Evolutionary conservation across 1,284 basidiomycete species (phyloP), one percentile per base, ranked within the genome.

Genomic region (Phellopilus nigrolimitatus): DNA sequence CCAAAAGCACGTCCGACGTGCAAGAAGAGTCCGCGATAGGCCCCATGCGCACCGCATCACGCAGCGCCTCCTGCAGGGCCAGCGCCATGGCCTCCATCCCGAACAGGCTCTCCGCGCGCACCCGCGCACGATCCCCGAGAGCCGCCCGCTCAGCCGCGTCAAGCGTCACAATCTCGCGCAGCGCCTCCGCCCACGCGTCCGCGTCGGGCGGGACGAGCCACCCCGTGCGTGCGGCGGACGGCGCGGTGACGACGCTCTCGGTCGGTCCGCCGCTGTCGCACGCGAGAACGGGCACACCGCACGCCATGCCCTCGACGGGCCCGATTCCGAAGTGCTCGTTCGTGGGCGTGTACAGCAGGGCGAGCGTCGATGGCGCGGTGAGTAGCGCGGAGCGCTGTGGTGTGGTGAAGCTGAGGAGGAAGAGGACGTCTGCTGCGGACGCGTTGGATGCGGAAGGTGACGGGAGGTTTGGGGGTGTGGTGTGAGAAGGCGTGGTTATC

Each of bases 251-350:
- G 17, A 97, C 71, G 40, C 88, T 95, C 69, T 99, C 95, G 0
- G 83, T 88, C 1, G 97, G 95, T 0, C 95, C 95, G 28, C 97
- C 95, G 46, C 80, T 88, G 65, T 94, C 75, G 59, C 88, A 91
- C 0, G 94, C 94, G 4, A 99, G 68, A 0, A 99, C 89, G 0
- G 94, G 93, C 0, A 98, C 66, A 1, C 92, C 91, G 56, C 88
- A 94, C 1, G 85, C 80, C 93, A 98, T 97, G 0, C 84, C 95
- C 66, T 99, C 97, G 4, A 98, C 79, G 0, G 95, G 95, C 0
- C 90, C 95, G 60, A 99, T 98, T 1, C 95, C 95, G 64, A 99
- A 97, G 67, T 99, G 95, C 64, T 99, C 95, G 66, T 97, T 95
- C 1, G 80, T 74, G 0, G 97, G 95, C 0, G 97, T 99, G 67